Percentiles rank a stretch among this genome's conserved stretches.
These are phyloP conservation scores for Melastoma malabathricum DNA, from an alignment of 345 rosid species.

Conservation along the genomic window DNA sequence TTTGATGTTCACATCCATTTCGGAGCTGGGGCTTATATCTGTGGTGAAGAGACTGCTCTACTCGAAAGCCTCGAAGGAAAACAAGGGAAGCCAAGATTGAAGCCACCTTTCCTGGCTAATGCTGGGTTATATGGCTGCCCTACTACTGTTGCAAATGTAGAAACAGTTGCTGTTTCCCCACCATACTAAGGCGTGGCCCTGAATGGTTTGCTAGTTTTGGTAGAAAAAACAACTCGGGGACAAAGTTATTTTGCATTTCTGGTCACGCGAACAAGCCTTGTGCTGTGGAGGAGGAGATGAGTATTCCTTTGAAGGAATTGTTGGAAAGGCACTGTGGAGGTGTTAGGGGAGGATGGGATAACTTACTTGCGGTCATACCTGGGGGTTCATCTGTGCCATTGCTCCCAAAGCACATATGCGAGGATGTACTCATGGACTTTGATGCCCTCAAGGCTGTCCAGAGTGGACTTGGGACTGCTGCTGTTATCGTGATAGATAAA, in stretches of 20 bases:
- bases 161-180: constrained; percentile 97
- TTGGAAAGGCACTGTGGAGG: constrained; percentile 95
- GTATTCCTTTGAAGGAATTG: constrained; percentile 82
- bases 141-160: constrained; percentile 88
- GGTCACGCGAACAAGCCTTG: constrained; percentile 94
- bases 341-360: constrained; percentile 94
- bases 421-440: constrained; percentile 89
- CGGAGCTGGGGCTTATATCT: constrained; percentile 96
- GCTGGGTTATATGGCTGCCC: constrained; percentile 96
- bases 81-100: constrained; percentile 95
- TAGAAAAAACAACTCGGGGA: constrained; percentile 84
- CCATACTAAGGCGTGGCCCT: constrained; percentile 88
- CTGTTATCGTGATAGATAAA: constrained; percentile 96
- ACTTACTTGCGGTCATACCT: constrained; percentile 83
- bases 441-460: constrained; percentile 95
- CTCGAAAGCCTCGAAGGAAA: constrained; percentile 95
- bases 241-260: constrained; percentile 68
- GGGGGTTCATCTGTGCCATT: constrained; percentile 94
- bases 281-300: constrained; percentile 96
- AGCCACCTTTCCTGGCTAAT: constrained; percentile 99
- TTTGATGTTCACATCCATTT: constrained; percentile 91
- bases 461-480: constrained; percentile 90
- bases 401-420: constrained; percentile 69
- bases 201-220: constrained; percentile 99
- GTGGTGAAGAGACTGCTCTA: constrained; percentile 98